Percentiles rank a stretch among this genome's conserved stretches.
These are phyloP conservation scores for Lactuca sativa DNA, from an alignment of 129 eudicot genomes.

Conservation along the genomic window DNA sequence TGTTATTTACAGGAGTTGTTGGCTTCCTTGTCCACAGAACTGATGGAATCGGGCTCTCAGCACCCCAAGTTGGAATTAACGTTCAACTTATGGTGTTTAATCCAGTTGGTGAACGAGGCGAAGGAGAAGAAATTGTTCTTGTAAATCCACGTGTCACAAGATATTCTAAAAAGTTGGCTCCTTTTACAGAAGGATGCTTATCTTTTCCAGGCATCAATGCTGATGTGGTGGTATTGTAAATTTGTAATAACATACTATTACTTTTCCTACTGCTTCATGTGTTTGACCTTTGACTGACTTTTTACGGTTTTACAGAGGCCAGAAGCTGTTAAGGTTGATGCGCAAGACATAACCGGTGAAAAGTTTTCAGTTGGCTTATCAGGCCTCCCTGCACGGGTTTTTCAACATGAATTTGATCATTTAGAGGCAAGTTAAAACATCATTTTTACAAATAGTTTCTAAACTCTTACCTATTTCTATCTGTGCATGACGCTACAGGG, in stretches of 20 bases:
- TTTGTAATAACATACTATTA: too few relatives aligned
- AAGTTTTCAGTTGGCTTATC: constrained; percentile 63
- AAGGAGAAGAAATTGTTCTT: constrained; percentile 90
- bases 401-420: constrained; percentile 98
- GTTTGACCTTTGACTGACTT: background rate
- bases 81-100: constrained; percentile 96
- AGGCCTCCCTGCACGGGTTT: constrained; percentile 84
- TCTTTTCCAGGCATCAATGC: constrained; percentile 85
- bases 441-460: constrained; percentile 13
- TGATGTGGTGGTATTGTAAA: constrained; percentile 63
- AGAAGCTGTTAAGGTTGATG: constrained; percentile 85
- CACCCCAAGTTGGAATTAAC: constrained; percentile 92
- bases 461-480: background rate
- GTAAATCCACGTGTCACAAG: constrained; percentile 71
- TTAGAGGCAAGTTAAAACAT: constrained; percentile 53
- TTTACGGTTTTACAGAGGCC: constrained; percentile 69
- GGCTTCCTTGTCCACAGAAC: constrained; percentile 75
- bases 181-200: constrained; percentile 79
- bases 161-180: constrained; percentile 56
- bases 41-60: constrained; percentile 97
- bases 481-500: constrained; percentile 63
- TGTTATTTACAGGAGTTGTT: constrained; percentile 45
- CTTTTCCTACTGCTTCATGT: background rate
- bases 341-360: constrained; percentile 73
- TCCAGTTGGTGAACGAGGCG: constrained; percentile 84